phyloP scores from a whole-genome alignment of 2,329 filamentous ascomycete species.

The Paecilomyces dactylethromorphus region DNA sequence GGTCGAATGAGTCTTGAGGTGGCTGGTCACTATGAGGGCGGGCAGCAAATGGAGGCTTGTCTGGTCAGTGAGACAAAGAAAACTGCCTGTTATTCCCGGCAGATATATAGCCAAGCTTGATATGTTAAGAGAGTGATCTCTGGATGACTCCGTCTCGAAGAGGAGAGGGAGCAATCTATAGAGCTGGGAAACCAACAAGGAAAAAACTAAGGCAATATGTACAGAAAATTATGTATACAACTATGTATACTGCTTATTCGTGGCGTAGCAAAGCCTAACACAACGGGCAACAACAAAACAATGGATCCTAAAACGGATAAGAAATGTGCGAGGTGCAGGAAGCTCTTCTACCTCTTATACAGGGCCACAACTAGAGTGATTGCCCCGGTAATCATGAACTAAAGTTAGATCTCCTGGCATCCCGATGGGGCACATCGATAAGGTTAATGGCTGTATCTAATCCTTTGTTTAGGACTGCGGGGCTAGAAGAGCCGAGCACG shows the following conservation, averaged over 20 bases:
- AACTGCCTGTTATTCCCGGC: not conserved
- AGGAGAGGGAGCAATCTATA: not conserved
- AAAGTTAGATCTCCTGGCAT: not conserved
- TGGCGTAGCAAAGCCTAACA: not conserved
- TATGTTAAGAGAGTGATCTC: not conserved
- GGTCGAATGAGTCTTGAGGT: not conserved
- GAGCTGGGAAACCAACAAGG: not conserved
- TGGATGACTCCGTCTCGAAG: not conserved
- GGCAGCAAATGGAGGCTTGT: not conserved
- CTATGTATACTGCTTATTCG: not conserved
- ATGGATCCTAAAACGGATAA: not conserved
- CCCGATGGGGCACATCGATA: not conserved
- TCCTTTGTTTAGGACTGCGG: not conserved
- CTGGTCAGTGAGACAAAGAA: not conserved
- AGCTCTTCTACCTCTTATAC: not conserved
- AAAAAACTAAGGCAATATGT: not conserved
- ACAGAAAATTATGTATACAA: not conserved
- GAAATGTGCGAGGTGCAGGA: not conserved
- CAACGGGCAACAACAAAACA: not conserved
- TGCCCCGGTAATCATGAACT: not conserved
- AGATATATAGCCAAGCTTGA: not conserved
- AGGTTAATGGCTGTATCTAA: not conserved
- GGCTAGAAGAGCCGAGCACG: not conserved
- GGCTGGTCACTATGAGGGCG: not conserved
- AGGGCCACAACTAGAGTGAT: not conserved